These are phyloP conservation scores for Euphorbia tirucalli DNA, from an alignment of 345 rosid genomes.

Conservation along the genomic window DNA sequence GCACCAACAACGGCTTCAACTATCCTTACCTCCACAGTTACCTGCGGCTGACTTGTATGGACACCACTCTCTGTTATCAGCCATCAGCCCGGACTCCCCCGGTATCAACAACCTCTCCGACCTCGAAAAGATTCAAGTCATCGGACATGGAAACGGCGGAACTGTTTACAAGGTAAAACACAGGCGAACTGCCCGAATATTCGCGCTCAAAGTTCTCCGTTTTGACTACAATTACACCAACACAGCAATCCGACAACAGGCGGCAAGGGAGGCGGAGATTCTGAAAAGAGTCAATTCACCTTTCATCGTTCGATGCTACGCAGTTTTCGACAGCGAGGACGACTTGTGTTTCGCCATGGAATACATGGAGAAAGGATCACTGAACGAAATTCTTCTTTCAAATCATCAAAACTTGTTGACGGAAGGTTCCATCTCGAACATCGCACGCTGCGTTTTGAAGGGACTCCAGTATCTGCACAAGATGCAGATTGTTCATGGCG, in stretches of 20 bases:
- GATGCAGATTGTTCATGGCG: slow-evolving; percentile 57
- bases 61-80: slow-evolving; percentile 2
- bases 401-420: slow-evolving; percentile 21
- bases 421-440: slow-evolving; percentile 34
- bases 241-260: slow-evolving; percentile 22
- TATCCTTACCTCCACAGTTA: slow-evolving; percentile 41
- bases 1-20: slow-evolving; percentile 50
- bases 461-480: slow-evolving; percentile 53
- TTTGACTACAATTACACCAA: slow-evolving; percentile 25
- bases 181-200: slow-evolving; percentile 29
- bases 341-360: slow-evolving; percentile 64
- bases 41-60: too few relatives aligned
- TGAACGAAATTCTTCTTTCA: slow-evolving; percentile 33
- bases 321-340: slow-evolving; percentile 32
- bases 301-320: slow-evolving; percentile 50
- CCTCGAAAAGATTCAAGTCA: slow-evolving; percentile 45
- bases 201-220: slow-evolving; percentile 53
- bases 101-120: slow-evolving; percentile 40
- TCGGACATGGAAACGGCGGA: slow-evolving; percentile 62
- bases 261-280: slow-evolving; percentile 47
- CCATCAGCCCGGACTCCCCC: slow-evolving; percentile 34
- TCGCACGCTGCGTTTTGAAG: slow-evolving; percentile 38
- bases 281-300: slow-evolving; percentile 47
- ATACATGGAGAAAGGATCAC: slow-evolving; percentile 56
- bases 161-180: slow-evolving; percentile 59